These are phyloP conservation scores for Aspergillus nomiae DNA, from an alignment of 2,329 filamentous ascomycete genomes.

Conservation along the genomic window DNA sequence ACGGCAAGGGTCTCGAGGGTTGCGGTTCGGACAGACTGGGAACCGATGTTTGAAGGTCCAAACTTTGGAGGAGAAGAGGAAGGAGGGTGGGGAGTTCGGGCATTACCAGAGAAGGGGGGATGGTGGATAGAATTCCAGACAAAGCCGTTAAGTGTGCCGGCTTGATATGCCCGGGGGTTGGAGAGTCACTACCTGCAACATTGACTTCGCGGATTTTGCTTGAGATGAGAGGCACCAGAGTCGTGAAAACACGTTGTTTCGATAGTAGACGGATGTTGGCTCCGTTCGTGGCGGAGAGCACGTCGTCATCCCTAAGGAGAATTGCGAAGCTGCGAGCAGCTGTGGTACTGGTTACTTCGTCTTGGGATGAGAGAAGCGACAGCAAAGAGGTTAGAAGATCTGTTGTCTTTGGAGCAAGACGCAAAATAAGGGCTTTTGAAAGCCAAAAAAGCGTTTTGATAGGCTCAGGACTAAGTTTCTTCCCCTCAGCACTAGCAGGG, in stretches of 20 bases:
- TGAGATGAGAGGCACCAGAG: constrained; percentile 59
- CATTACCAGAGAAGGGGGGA: constrained; percentile 62
- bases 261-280: constrained; percentile 63
- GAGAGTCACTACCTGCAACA: constrained; percentile 31
- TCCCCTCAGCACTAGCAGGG: constrained; percentile 17
- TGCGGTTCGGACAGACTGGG: constrained; percentile 59
- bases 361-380: constrained; percentile 45
- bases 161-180: constrained; percentile 46
- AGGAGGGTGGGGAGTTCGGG: constrained; percentile 60
- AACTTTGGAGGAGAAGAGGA: constrained; percentile 63
- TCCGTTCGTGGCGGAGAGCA: constrained; percentile 62
- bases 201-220: constrained; percentile 51
- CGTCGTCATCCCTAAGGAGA: constrained; percentile 62
- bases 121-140: constrained; percentile 61
- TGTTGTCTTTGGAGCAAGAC: constrained; percentile 51
- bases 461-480: constrained; percentile 37
- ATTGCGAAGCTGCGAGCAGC: constrained; percentile 61
- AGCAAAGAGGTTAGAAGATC: constrained; percentile 55
- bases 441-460: constrained; percentile 63
- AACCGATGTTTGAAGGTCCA: constrained; percentile 55
- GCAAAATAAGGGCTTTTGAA: constrained; percentile 61
- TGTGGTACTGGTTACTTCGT: constrained; percentile 50
- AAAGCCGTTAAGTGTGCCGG: constrained; percentile 65
- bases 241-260: constrained; percentile 65
- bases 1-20: constrained; percentile 62